Evolutionary conservation across 2,329 filamentous ascomycete species (phyloP), one percentile per base, ranked within the genome.

Genomic region (Amesomyces nigricolor): DNA sequence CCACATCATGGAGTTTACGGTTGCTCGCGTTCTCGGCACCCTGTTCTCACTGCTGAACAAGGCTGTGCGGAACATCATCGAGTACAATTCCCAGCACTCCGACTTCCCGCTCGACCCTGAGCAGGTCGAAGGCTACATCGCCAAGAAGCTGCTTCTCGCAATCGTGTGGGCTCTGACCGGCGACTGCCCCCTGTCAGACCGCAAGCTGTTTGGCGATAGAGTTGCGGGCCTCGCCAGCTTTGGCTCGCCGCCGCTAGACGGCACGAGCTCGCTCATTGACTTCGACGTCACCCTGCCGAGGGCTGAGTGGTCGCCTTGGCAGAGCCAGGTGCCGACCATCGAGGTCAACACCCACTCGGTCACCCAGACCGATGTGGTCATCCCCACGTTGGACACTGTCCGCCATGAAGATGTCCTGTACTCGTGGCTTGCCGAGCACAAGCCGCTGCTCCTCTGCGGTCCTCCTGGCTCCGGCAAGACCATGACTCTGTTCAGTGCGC

Each of bases 381-480:
- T 99, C 66, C 95, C 94, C 1, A 99, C 94, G 0, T 77, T 99
- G 48, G 94, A 99, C 70, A 99, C 95, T 29, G 88, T 99, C 44
- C 89, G 94, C 30, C 94, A 99, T 65, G 94, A 99, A 71, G 94
- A 97, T 72, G 89, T 99, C n/a, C 79, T 99, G 14, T 99, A 99
- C 76, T 99, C 95, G 3, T 99, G 94, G 94, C 83, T 99, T 44
- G 94, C 95, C 14, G 94, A 99, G 71, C 94, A 99, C 70, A 99
- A 99, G 75, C 94, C 95, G 11, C 78, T 99, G 16, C 78, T 99
- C 51, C 86, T 99, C 14, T 99, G 94, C 70, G 95, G 94, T 71
- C 95, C 94, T 68, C 94, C 94, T 56, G 94, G 94, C 75, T 99
- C 94, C 50, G 94, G 94, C 78, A 99, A 99, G 77, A 99, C 94